phyloP scores from a whole-genome alignment of 768 basidiomycete genomes.

The Termitomyces sp. region DNA sequence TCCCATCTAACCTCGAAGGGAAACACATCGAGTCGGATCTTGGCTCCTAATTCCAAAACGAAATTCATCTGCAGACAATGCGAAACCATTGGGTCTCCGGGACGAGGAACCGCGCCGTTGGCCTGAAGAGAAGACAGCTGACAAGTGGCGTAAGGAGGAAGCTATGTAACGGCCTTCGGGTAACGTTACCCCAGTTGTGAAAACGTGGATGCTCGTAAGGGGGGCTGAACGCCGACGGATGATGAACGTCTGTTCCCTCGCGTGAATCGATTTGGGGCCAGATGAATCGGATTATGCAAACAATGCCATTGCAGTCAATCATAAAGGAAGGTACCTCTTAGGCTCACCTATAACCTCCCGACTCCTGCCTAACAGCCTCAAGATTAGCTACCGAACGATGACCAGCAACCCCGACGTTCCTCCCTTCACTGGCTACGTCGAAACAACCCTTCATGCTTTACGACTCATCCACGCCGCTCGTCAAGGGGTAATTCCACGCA shows the following conservation, averaged over 20 bases:
- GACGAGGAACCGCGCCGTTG: conserved; percentile 17
- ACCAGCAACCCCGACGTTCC: conserved; percentile 50
- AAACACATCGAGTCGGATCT: conserved; percentile 13
- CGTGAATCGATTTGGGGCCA: conserved; percentile 32
- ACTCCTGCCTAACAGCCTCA: conserved; percentile 53
- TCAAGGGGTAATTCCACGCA: conserved; percentile 72
- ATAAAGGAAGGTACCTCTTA: conserved; percentile 42
- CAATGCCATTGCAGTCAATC: conserved; percentile 29
- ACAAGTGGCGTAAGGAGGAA: conserved; percentile 39
- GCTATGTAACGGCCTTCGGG: conserved; percentile 35
- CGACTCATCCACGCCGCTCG: conserved; percentile 80
- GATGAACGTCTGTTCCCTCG: conserved; percentile 23
- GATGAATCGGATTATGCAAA: conserved; percentile 33
- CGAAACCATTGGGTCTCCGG: conserved; percentile 6
- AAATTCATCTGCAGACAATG: conserved; percentile 4
- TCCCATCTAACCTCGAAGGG: conserved; percentile 12
- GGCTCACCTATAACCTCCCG: conserved; percentile 34
- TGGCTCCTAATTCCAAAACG: conserved; percentile 10
- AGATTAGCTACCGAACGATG: conserved; percentile 41
- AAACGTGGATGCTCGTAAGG: conserved; percentile 25
- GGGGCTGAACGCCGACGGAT: conserved; percentile 34
- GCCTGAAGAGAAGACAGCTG: conserved; percentile 29
- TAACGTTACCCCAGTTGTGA: conserved; percentile 33
- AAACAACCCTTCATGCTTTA: conserved; percentile 76
- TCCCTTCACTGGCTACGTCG: conserved; percentile 76